Evolutionary conservation across 2,329 filamentous ascomycete species (phyloP).

Genomic region (Nigrospora oryzae): DNA sequence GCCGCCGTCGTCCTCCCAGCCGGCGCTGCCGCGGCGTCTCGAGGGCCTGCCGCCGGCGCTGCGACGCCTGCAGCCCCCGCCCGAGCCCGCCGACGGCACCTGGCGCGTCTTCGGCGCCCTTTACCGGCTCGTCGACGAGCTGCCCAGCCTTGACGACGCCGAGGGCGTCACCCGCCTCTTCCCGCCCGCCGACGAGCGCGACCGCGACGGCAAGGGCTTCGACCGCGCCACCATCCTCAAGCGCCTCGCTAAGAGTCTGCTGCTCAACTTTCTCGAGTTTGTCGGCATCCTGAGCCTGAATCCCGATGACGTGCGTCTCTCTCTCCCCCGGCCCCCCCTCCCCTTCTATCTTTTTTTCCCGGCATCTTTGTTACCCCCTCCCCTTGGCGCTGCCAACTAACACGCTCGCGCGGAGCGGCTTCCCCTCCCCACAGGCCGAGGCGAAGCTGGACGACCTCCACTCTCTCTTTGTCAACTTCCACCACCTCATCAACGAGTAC

Average conservation of each 20-base stretch:
- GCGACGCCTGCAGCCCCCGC: slow-evolving; percentile 70
- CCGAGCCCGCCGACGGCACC: slow-evolving; percentile 59
- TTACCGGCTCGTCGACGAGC: slow-evolving; percentile 55
- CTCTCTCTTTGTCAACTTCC: slow-evolving; percentile 81
- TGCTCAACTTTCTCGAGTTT: slow-evolving; percentile 85
- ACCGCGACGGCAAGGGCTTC: slow-evolving; percentile 45
- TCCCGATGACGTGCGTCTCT: slow-evolving; percentile 41
- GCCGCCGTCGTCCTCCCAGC: slow-evolving; percentile 21
- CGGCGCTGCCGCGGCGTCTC: slow-evolving; percentile 5
- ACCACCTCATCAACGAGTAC: slow-evolving; percentile 91
- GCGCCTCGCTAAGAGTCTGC: slow-evolving; percentile 71
- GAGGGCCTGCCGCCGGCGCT: slow-evolving; percentile 60
- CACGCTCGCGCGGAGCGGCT: neutral
- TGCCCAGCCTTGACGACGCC: slow-evolving; percentile 56
- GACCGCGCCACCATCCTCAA: slow-evolving; percentile 63
- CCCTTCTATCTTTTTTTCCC: neutral
- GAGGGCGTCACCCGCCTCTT: slow-evolving; percentile 62
- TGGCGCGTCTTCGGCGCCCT: slow-evolving; percentile 69
- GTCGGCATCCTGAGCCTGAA: slow-evolving; percentile 61
- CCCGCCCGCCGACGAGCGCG: slow-evolving; percentile 32
- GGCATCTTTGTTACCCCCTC: neutral
- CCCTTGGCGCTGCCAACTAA: neutral
- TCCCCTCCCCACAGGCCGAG: slow-evolving; percentile 35
- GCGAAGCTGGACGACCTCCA: slow-evolving; percentile 72
- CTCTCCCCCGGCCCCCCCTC: no score